Percentiles rank a stretch among this genome's conserved stretches.
Evolutionary conservation across 2,329 filamentous ascomycete species (phyloP).

Genomic region (Talaromyces islandicus): DNA sequence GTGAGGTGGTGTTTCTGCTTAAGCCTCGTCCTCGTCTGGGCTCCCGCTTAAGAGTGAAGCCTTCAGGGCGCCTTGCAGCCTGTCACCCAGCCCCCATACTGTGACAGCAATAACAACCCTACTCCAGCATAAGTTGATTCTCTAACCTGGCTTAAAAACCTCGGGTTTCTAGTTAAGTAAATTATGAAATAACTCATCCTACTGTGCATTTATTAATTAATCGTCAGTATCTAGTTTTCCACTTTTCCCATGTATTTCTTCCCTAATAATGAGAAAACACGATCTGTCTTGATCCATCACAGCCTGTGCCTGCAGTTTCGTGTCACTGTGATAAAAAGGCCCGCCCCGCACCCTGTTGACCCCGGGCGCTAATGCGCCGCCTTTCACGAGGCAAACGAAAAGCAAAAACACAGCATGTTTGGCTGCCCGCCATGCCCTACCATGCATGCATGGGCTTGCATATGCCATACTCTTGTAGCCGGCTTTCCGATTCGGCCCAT

Average conservation of each 20-base stretch:
- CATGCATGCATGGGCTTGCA: neutral
- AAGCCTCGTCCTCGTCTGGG: no score
- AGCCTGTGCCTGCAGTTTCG: neutral
- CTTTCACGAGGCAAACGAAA: neutral
- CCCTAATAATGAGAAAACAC: neutral
- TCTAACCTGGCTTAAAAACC: neutral
- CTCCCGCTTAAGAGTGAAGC: neutral
- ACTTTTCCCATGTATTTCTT: neutral
- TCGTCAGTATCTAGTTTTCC: neutral
- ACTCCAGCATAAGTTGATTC: no score
- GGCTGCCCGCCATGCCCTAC: neutral
- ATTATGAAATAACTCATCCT: neutral
- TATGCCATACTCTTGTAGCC: neutral
- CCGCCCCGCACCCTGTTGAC: neutral
- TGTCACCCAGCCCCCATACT: neutral
- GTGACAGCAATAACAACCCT: no score
- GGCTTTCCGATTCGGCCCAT: neutral
- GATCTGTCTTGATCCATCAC: neutral
- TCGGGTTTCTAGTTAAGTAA: neutral
- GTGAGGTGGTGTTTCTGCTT: neutral
- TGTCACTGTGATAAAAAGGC: neutral
- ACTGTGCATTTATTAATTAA: neutral
- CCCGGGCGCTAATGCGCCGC: neutral
- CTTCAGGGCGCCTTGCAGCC: neutral
- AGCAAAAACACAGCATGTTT: no score